Conservation (phyloP, 805 yeast genomes). For the Torulaspora maleeae region DNA sequence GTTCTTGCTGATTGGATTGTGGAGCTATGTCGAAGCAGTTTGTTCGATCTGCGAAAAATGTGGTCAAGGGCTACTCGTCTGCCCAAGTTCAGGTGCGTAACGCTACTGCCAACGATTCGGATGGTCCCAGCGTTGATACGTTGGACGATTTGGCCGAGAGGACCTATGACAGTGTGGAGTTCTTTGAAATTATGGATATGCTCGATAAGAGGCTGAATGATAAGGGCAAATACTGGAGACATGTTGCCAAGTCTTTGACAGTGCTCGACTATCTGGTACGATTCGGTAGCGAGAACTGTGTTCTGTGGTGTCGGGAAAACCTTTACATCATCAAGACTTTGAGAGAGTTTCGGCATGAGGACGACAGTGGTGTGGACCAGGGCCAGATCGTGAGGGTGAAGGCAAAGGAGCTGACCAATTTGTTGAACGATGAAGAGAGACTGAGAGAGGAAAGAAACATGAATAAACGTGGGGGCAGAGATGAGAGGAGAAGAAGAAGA, state of each 20-base stretch:
- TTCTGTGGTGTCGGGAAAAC: constrained; percentile 86
- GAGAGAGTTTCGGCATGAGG: constrained; percentile 80
- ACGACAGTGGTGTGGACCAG: constrained; percentile 73
- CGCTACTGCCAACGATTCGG: constrained; percentile 82
- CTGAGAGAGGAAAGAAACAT: constrained; percentile 61
- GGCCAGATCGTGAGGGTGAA: constrained; percentile 83
- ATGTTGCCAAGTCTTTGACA: constrained; percentile 83
- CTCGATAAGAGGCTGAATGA: constrained; percentile 85
- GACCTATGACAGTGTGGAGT: constrained; percentile 67
- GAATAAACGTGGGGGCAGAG: constrained; percentile 35
- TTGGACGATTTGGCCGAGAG: constrained; percentile 79
- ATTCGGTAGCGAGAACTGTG: constrained; percentile 82
- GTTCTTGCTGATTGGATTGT: background rate
- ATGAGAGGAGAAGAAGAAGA: constrained; percentile 35
- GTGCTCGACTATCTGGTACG: constrained; percentile 81
- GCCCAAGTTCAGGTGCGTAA: constrained; percentile 85
- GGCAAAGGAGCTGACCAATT: constrained; percentile 78
- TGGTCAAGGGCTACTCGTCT: constrained; percentile 73
- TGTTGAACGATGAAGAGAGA: constrained; percentile 76
- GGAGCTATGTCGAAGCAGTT: constrained; percentile 62
- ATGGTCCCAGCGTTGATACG: constrained; percentile 74
- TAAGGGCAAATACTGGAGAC: constrained; percentile 96
- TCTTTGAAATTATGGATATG: constrained; percentile 89
- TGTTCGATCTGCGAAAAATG: constrained; percentile 76
- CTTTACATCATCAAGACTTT: constrained; percentile 82